These are phyloP conservation scores for Acanthamoeba lugdunensis DNA, from an alignment of 208 protist genomes.

Conservation along the genomic window DNA sequence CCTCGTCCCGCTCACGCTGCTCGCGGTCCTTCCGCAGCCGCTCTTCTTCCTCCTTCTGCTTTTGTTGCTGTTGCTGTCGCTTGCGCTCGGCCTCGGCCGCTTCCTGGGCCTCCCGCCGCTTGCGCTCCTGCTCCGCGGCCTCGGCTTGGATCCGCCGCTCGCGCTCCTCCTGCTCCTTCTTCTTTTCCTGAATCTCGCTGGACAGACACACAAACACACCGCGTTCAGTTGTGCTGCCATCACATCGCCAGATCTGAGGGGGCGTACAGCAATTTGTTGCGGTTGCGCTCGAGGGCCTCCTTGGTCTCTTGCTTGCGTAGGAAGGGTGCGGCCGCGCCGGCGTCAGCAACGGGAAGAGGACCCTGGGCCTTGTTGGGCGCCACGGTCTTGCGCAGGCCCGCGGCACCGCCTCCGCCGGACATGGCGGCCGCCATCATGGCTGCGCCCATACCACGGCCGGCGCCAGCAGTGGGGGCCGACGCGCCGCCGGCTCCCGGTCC, in stretches of 20 bases:
- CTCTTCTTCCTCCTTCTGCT: background rate
- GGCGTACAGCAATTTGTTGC: background rate
- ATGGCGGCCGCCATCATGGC: slow-evolving; percentile 51
- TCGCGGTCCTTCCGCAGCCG: background rate
- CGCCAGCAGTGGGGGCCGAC: background rate
- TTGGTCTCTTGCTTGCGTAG: background rate
- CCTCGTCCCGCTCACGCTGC: background rate
- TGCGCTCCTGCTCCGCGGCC: background rate
- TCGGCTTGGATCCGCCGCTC: slow-evolving; percentile 20
- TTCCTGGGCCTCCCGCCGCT: background rate
- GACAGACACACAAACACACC: background rate
- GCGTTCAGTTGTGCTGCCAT: background rate
- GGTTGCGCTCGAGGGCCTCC: slow-evolving; percentile 31
- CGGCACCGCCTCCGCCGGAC: background rate
- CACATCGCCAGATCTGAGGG: background rate
- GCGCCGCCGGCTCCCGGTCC: background rate
- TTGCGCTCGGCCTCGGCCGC: background rate
- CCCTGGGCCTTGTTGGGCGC: background rate
- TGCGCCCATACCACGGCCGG: slow-evolving; percentile 1
- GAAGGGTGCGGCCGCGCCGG: background rate
- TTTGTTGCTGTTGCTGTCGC: background rate
- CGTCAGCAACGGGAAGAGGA: background rate
- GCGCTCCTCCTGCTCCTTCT: slow-evolving; percentile 4
- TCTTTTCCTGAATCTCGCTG: slow-evolving; percentile 31
- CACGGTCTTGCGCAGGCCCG: background rate